phyloP scores from a whole-genome alignment of 2,329 filamentous ascomycete species.

The Harringtonia aguacate region DNA sequence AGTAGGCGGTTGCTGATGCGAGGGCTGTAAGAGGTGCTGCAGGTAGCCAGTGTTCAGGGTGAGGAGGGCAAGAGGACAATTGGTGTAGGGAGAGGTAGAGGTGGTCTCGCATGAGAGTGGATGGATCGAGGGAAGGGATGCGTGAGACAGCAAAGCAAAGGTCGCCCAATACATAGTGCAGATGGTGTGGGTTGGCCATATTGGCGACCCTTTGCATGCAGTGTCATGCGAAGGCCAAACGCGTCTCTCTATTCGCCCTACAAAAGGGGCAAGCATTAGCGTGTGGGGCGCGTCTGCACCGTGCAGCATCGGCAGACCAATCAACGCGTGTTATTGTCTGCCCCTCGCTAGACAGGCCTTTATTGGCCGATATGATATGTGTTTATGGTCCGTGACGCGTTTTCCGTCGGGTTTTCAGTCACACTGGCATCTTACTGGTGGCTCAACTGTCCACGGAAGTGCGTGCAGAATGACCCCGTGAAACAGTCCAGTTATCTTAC shows the following conservation, averaged over 20 bases:
- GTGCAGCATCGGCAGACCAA: not conserved
- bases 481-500: too few species aligned
- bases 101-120: too few species aligned
- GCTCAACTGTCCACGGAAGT: too few species aligned
- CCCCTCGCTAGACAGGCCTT: not conserved
- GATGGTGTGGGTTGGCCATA: too few species aligned
- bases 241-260: constrained; percentile 1
- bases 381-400: not conserved
- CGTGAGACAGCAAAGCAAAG: constrained; percentile 1
- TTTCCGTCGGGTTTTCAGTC: too few species aligned
- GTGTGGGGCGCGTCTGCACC: not conserved
- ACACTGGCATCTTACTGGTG: not conserved
- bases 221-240: constrained; percentile 2
- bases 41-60: too few species aligned
- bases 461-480: too few species aligned
- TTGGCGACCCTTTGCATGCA: not conserved
- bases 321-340: not conserved
- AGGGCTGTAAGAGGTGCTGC: too few species aligned
- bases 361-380: not conserved
- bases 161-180: not conserved
- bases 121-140: not conserved
- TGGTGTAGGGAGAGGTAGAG: too few species aligned
- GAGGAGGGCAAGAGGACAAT: too few species aligned
- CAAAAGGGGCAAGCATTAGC: not conserved
- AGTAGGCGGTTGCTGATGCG: too few species aligned